Evolutionary conservation across 2,329 filamentous ascomycete genomes (phyloP).

Genomic region (Coniochaeta sp.): DNA sequence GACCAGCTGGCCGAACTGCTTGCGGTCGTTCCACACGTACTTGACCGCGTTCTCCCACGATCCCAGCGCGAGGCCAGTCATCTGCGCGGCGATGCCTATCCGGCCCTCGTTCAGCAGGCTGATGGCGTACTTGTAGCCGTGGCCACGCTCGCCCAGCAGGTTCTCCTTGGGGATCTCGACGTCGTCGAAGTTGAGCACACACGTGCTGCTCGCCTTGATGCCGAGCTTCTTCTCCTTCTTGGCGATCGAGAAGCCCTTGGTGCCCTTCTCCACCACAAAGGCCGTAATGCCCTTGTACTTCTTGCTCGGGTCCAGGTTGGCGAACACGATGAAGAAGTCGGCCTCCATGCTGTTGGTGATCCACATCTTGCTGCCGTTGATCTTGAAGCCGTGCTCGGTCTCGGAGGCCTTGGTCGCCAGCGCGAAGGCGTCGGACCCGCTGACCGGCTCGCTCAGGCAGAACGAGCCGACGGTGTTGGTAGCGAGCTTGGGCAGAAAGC

Average conservation of each 20-base stretch:
- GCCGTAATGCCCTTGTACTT: constrained; percentile 97
- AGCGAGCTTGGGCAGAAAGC: constrained; percentile 82
- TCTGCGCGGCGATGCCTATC: constrained; percentile 96
- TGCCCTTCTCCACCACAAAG: constrained; percentile 88
- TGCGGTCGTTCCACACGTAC: constrained; percentile 98
- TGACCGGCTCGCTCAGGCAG: constrained; percentile 86
- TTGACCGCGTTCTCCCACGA: constrained; percentile 90
- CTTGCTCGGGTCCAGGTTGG: constrained; percentile 85
- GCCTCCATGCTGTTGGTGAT: constrained; percentile 97
- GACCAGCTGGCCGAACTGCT: constrained; percentile 89
- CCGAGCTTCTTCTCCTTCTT: constrained; percentile 99
- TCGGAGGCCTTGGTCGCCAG: constrained; percentile 84
- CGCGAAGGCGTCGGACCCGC: constrained; percentile 93
- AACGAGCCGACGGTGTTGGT: constrained; percentile 89
- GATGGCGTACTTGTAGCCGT: constrained; percentile 98
- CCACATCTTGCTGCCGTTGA: constrained; percentile 98
- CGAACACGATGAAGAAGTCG: constrained; percentile 94
- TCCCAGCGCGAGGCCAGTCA: constrained; percentile 92
- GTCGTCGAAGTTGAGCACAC: constrained; percentile 95
- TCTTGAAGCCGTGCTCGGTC: constrained; percentile 75
- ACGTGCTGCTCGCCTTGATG: constrained; percentile 92
- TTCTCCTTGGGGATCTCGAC: constrained; percentile 85
- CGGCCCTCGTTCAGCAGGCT: constrained; percentile 89
- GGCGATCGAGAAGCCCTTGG: constrained; percentile 83
- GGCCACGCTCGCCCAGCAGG: constrained; percentile 77